Evolutionary conservation across 2,329 filamentous ascomycete species (phyloP).

Genomic region (Exophiala oligosperma): DNA sequence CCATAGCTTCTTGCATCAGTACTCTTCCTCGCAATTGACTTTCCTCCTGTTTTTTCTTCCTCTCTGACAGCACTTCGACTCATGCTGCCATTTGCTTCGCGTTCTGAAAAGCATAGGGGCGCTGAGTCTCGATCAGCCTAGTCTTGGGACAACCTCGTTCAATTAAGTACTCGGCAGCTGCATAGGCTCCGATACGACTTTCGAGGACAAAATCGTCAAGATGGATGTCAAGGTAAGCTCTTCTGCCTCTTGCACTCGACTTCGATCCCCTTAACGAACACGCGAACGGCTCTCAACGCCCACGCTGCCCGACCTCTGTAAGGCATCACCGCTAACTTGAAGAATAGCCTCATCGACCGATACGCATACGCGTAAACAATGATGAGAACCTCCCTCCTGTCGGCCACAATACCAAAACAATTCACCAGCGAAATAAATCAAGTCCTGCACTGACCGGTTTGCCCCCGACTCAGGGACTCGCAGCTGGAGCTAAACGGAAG

Average conservation of each 20-base stretch:
- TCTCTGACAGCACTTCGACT: constrained; percentile 12
- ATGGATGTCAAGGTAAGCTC: constrained; percentile 52
- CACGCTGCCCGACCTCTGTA: background rate
- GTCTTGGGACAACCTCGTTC: background rate
- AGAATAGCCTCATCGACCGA: constrained; percentile 67
- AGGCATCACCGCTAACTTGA: constrained; percentile 20
- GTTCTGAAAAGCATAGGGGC: constrained; percentile 14
- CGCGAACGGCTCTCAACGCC: background rate
- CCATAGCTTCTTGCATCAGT: constrained; percentile 26
- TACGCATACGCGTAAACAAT: constrained; percentile 59
- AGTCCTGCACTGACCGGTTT: constrained; percentile 61
- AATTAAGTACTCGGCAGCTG: background rate
- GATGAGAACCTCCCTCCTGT: constrained; percentile 69
- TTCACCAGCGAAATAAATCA: constrained; percentile 83
- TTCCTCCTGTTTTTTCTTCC: constrained; percentile 20
- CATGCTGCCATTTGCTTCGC: constrained; percentile 13
- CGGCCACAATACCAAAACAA: constrained; percentile 52
- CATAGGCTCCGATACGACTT: background rate
- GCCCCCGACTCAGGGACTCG: constrained; percentile 57
- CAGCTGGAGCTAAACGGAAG: constrained; percentile 69
- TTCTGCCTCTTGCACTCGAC: constrained; percentile 2
- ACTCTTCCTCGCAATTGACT: constrained; percentile 15
- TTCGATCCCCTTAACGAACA: background rate
- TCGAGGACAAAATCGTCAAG: constrained; percentile 20
- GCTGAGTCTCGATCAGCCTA: constrained; percentile 12